phyloP scores from a whole-genome alignment of 148 eudicot genomes.

The Chenopodium quinoa region DNA sequence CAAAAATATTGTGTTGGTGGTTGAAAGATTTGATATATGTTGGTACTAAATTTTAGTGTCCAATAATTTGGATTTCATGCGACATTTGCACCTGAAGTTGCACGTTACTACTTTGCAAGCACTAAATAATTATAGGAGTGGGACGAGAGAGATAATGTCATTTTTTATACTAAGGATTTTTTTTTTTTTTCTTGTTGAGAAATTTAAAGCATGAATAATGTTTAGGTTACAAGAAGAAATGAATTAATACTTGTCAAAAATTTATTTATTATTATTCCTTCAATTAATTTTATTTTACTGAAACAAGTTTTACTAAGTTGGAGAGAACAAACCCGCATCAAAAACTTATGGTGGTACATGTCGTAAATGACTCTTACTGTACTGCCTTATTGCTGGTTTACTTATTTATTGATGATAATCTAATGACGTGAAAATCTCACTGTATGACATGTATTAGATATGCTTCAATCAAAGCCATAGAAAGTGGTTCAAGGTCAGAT shows the following conservation, averaged over 20 bases:
- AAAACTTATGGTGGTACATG: too few relatives aligned
- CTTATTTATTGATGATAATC: not conserved
- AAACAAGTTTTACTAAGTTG: too few relatives aligned
- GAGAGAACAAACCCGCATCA: too few relatives aligned
- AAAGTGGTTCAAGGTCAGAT: conserved; percentile 57
- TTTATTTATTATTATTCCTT: too few relatives aligned
- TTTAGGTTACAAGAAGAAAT: too few relatives aligned
- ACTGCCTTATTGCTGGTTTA: not conserved
- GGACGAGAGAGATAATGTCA: too few relatives aligned
- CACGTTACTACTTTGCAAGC: not conserved
- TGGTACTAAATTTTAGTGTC: not conserved
- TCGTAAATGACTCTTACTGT: too few relatives aligned
- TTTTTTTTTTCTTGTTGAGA: too few relatives aligned
- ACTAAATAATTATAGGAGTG: not conserved
- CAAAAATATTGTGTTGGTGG: not conserved
- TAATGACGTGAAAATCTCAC: not conserved
- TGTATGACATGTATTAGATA: conserved; percentile 33
- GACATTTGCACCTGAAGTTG: not conserved
- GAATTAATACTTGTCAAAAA: too few relatives aligned
- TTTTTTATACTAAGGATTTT: too few relatives aligned
- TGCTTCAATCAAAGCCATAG: conserved; percentile 69
- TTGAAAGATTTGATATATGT: not conserved
- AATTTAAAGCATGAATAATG: too few relatives aligned
- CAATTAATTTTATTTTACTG: too few relatives aligned
- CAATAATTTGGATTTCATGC: not conserved